Evolutionary conservation across 495 filamentous ascomycete genomes (phyloP), one percentile per base, ranked within the genome.

Genomic region (Tuber calosporum): DNA sequence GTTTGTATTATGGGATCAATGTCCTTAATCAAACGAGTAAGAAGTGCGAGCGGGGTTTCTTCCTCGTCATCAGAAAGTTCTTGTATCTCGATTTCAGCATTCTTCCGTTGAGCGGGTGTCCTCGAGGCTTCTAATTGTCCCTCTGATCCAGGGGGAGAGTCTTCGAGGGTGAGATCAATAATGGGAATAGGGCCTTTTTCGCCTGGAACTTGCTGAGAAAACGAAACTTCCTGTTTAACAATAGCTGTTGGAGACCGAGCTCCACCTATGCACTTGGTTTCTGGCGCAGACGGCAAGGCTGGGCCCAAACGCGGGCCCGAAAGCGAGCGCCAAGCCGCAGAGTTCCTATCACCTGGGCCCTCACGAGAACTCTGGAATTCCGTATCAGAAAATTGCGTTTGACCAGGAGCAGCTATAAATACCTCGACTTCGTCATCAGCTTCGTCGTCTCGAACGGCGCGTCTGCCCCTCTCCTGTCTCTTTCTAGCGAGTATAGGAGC

Each of bases 101-200:
- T 34, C 53, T 62, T 62, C 53, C 30, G 53, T 34, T 15, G 26
- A 30, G 53, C 26, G 7, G 53, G 26, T 15, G 1, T 34, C 26
- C 11, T 34, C 13, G 26, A 15, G 26, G 30, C 26, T 34, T 26
- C 34, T 9, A 66, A n/a, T 26, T 22, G 68, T 53, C 69, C 70
- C 40, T 43, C 70, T 8, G 36, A 30, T 20, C 13, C 37, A 17
- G 62, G 43, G 0, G 69, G 70, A n/a, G 68, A 36, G 39, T 78
- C 76, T 2, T 78, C 76, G 20, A 70, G 42, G 3, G 76, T 78
- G 39, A 78, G 76, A 30, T 78, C 76, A 48, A 78, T 78, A n/a
- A 78, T 48, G 41, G 76, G 68, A 7, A 73, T 78, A 17, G 77
- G 72, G 73, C 41, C 39, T n/a, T 42, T 22, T 70, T 36, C 68